Evolutionary conservation across 202 grass and related monocot species (phyloP), one percentile per base, ranked within the genome.

Genomic region (Musa balbisiana): DNA sequence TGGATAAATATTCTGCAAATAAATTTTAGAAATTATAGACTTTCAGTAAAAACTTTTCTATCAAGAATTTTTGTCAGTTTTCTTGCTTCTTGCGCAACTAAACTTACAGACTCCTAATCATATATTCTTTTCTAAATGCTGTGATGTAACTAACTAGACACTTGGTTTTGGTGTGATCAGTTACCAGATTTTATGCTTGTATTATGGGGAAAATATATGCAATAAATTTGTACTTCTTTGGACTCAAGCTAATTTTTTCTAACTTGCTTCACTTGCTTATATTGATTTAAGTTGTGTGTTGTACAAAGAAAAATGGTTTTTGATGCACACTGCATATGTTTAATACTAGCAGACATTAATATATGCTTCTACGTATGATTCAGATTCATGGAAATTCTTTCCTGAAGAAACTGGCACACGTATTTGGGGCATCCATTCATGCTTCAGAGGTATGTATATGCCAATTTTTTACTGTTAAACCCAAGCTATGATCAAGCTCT

Each of bases 361-460:
- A 21, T 70, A 51, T 69, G 22, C 55, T 82, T 29, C 65, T 51
- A 25, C 20, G 20, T 53, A 55, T 79, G 16, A 27, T 66, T 80
- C 80, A 97, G 93, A 79, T 86, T 79, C 90, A 97, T 84, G 93
- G 93, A 77, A 97, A 93, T 87, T 97, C 93, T 21, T 97, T 97
- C 73, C 86, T 93, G 74, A 97, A 97, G 90, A 97, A 93, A 78
- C 86, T 97, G 66, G 74, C 87, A 16, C 84, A 89, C 87, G 82
- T 97, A 78, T 91, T 97, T 83, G 93, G 93, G 65, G 76, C 69
- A 12, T 14, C 22, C 27, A 17, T 89, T 55, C 93, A 88, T 80
- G 49, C 56, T 63, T 93, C 85, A n/a, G 93, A 93, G 86, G 93
- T 93, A 87, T 79, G 27, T 43, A 43, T 43, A 3, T n/a, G 51